Conservation (phyloP, 2,329 filamentous ascomycete genomes). For the Colletotrichum kahawae region DNA sequence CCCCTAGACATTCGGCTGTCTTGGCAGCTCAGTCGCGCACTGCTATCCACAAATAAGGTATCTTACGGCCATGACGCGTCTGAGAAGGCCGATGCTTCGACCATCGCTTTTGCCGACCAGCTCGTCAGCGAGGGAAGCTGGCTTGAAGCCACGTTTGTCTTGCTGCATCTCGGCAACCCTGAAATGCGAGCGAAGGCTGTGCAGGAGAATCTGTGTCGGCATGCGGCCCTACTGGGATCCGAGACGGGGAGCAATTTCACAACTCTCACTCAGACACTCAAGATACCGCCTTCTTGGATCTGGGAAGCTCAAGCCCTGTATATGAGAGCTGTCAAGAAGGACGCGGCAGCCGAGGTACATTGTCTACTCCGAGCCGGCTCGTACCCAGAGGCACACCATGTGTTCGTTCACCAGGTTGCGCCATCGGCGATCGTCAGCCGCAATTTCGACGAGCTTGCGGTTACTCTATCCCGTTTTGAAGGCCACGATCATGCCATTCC, state of each 20-base stretch:
- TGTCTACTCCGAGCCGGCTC: conserved; percentile 81
- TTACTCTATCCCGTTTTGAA: conserved; percentile 75
- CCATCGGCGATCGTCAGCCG: conserved; percentile 82
- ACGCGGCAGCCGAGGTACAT: conserved; percentile 74
- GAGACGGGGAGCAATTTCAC: conserved; percentile 61
- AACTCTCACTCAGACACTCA: conserved; percentile 66
- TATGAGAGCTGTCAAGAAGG: conserved; percentile 74
- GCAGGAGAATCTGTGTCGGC: conserved; percentile 75
- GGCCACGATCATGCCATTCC: conserved; percentile 64
- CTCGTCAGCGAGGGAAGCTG: conserved; percentile 69
- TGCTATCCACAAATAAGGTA: conserved; percentile 56
- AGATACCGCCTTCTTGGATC: conserved; percentile 79
- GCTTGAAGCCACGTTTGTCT: conserved; percentile 75
- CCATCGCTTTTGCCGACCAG: conserved; percentile 68
- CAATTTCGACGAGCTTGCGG: conserved; percentile 73
- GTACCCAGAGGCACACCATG: conserved; percentile 81
- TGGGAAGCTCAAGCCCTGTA: conserved; percentile 87
- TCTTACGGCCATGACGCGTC: conserved; percentile 58
- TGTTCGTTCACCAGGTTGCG: conserved; percentile 81
- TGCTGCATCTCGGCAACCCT: conserved; percentile 74
- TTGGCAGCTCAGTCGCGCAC: conserved; percentile 82
- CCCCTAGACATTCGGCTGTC: conserved; percentile 77
- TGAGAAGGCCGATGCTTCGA: conserved; percentile 69
- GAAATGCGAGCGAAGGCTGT: conserved; percentile 69
- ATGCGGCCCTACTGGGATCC: conserved; percentile 69